phyloP scores from a whole-genome alignment of 225 moss, liverwort and hornwort genomes.

The Anthoceros angustus region DNA sequence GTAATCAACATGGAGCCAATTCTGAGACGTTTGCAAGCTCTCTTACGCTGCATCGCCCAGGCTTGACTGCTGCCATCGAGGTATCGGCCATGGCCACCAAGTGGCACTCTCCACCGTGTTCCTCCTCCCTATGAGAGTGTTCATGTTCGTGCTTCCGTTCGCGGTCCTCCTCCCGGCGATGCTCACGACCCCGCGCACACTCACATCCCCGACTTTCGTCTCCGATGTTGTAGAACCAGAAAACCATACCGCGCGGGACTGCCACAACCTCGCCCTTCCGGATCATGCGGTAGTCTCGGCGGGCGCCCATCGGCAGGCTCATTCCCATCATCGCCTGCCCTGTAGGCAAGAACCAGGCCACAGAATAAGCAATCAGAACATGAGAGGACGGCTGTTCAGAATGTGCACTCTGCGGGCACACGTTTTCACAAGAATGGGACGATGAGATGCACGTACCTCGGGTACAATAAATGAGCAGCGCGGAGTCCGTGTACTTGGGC shows the following conservation, averaged over 20 bases:
- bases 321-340: not conserved
- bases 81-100: not conserved
- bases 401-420: not conserved
- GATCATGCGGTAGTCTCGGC: not conserved
- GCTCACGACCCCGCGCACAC: not conserved
- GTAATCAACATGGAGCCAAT: not conserved
- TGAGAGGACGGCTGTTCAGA: too few relatives aligned
- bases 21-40: not conserved
- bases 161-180: not conserved
- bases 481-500: not conserved
- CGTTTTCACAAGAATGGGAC: not conserved
- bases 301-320: not conserved
- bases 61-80: not conserved
- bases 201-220: not conserved
- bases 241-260: not conserved
- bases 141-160: not conserved
- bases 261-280: not conserved
- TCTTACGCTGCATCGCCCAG: not conserved
- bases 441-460: not conserved
- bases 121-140: too few relatives aligned
- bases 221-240: slow-evolving; percentile 1
- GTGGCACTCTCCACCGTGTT: too few relatives aligned
- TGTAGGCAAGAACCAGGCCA: not conserved
- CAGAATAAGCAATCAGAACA: not conserved
- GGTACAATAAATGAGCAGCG: not conserved